phyloP scores from a whole-genome alignment of 305 asterid genomes.

The Andrographis paniculata region DNA sequence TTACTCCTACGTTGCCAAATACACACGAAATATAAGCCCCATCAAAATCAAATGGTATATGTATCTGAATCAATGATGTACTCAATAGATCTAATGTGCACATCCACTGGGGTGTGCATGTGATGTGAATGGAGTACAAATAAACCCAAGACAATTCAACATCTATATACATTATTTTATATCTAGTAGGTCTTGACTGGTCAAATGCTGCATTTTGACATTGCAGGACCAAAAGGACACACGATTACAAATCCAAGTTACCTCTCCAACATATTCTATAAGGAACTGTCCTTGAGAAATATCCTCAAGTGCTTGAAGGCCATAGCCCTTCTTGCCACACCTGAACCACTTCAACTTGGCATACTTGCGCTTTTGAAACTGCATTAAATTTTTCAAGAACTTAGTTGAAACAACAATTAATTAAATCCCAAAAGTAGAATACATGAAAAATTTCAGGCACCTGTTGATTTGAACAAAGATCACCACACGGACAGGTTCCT shows the following conservation, averaged over 20 bases:
- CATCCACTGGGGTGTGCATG: no score
- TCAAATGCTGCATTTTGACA: no score
- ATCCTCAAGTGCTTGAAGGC: conserved; percentile 62
- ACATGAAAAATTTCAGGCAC: conserved; percentile 77
- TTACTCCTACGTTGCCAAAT: no score
- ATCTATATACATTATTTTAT: no score
- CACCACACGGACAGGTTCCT: conserved; percentile 91
- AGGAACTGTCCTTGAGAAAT: conserved; percentile 70
- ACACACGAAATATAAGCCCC: no score
- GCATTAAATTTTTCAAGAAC: conserved; percentile 21
- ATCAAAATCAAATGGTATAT: no score
- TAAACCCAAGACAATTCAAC: no score
- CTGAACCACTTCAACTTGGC: conserved; percentile 60
- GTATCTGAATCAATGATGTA: no score
- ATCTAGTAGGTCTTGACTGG: no score
- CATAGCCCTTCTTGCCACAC: conserved; percentile 92
- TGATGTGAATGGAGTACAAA: no score
- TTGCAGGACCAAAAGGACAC: conserved; percentile 5
- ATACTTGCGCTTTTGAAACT: conserved; percentile 88
- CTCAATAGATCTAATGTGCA: no score
- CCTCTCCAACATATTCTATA: conserved; percentile 98
- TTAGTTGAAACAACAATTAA: conserved; percentile 70
- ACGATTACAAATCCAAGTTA: conserved; percentile 19
- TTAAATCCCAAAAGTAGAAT: conserved; percentile 19
- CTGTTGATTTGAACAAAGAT: conserved; percentile 91